These are phyloP conservation scores for Neolentinus lepideus DNA, from an alignment of 1,284 basidiomycete species.

Conservation along the genomic window DNA sequence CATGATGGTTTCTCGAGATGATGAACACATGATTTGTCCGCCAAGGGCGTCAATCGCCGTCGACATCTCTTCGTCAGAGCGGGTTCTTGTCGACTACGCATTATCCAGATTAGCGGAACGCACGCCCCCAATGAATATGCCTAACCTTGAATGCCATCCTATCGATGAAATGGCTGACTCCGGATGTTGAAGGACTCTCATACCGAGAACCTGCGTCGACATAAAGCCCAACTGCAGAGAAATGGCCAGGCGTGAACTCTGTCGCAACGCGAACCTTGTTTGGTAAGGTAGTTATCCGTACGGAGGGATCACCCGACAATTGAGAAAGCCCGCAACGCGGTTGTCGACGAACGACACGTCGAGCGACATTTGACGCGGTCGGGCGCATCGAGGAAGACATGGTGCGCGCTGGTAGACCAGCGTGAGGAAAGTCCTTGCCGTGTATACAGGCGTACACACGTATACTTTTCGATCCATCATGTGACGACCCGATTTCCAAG, in stretches of 20 bases:
- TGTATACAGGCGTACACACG: background rate
- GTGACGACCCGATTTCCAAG: background rate
- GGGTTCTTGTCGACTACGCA: constrained; percentile 49
- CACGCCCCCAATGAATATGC: constrained; percentile 4
- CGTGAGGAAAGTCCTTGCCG: background rate
- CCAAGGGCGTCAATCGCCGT: constrained; percentile 81
- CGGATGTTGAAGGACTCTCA: constrained; percentile 72
- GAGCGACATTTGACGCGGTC: background rate
- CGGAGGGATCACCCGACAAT: constrained; percentile 20
- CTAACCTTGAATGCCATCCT: constrained; percentile 94
- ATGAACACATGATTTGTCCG: constrained; percentile 89
- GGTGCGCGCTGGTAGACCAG: background rate
- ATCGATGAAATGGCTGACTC: constrained; percentile 89
- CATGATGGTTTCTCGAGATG: constrained; percentile 93
- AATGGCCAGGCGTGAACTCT: constrained; percentile 88
- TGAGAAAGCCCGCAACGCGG: constrained; percentile 11
- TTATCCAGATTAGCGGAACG: constrained; percentile 4
- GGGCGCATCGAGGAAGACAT: constrained; percentile 8
- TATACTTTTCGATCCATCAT: background rate
- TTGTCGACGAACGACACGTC: constrained; percentile 4
- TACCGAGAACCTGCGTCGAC: constrained; percentile 93
- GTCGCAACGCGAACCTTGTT: constrained; percentile 93
- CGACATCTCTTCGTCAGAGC: constrained; percentile 74
- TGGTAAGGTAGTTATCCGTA: constrained; percentile 78
- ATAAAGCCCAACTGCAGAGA: constrained; percentile 91